phyloP scores from a whole-genome alignment of 2,329 filamentous ascomycete genomes.

The Fusarium goolgardi region DNA sequence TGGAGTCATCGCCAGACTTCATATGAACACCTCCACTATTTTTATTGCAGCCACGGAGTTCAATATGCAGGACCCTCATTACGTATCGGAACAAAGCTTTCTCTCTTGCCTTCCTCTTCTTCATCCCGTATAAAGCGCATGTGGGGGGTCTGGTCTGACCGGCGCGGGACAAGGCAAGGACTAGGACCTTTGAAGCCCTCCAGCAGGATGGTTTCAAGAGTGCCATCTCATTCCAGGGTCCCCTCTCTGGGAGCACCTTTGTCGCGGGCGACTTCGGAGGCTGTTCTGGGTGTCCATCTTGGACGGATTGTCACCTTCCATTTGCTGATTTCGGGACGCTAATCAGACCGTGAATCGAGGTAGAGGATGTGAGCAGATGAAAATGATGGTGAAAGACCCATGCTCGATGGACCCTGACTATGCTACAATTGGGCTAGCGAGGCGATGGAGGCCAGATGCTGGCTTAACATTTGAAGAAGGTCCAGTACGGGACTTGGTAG shows the following conservation, averaged over 20 bases:
- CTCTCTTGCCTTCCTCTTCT: background rate
- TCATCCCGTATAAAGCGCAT: conserved; percentile 10
- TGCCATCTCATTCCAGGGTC: conserved; percentile 9
- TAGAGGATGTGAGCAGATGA: conserved; percentile 10
- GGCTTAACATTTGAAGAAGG: conserved; percentile 11
- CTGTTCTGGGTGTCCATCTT: conserved; percentile 29
- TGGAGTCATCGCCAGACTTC: conserved; percentile 9
- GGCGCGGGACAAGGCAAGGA: background rate
- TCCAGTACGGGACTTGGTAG: background rate
- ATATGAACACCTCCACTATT: conserved; percentile 41
- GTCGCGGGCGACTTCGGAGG: conserved; percentile 37
- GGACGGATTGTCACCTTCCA: conserved; percentile 5
- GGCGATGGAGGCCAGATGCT: background rate
- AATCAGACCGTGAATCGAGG: conserved; percentile 16
- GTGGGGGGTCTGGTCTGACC: conserved; percentile 22
- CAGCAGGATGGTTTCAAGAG: background rate
- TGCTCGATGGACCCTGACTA: conserved; percentile 21
- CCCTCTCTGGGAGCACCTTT: background rate
- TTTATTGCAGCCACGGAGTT: conserved; percentile 19
- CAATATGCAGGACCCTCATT: conserved; percentile 37
- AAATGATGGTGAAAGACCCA: conserved; percentile 17
- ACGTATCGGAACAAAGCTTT: conserved; percentile 35
- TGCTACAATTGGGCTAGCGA: background rate
- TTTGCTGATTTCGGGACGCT: conserved; percentile 37
- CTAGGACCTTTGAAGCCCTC: conserved; percentile 13